Base-by-base conservation (phyloP, 129 eudicot species). In the Solidago caesia region DNA sequence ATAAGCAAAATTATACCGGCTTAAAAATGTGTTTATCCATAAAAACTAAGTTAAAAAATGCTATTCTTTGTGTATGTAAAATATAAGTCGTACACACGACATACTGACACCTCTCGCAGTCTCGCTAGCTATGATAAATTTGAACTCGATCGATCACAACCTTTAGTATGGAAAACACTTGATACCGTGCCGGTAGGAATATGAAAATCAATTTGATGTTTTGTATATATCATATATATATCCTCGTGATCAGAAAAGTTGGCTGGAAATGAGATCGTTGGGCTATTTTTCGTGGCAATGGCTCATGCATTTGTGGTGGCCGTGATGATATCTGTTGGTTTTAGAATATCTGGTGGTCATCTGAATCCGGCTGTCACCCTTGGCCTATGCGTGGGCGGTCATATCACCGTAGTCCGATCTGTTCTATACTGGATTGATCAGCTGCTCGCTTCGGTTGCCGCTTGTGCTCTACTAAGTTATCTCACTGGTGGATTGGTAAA, bases 361-460 rank as follows among this genome's bases (percentile, higher is more conserved):
- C 58, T 92, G 6, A 92, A 92, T 79, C 97, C 97, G 3, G 96
- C 97, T 0, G 98, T 90, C 79, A 94, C 98, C 1, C 51, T 94
- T 14, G 98, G 98, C 44, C 82, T 94, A 0, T 84, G 85, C 16
- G 80, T 76, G 8, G 97, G 98, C 58, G 98, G 98, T 33, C 91
- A 88, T 70, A 90, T 90, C 71, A 90, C 97, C 4, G 82, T 90
- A 2, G 52, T 94, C 48, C 83, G 97, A 41, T 77, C 97, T 33
- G 2, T 90, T 11, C 86, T 94, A 39, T 94, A 94, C 52, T 87
- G 91, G 92, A 88, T 94, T 64, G 96, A 86, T 77, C 98, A 94
- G 70, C 82, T 80, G 71, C 72, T 85, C 9, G 98, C 97, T 81
- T 88, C 98, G 3, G 88, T 78, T 45, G 96, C 96, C 1, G 98